phyloP scores from a whole-genome alignment of 2,329 filamentous ascomycete species.

The Calonectria hawksworthii region DNA sequence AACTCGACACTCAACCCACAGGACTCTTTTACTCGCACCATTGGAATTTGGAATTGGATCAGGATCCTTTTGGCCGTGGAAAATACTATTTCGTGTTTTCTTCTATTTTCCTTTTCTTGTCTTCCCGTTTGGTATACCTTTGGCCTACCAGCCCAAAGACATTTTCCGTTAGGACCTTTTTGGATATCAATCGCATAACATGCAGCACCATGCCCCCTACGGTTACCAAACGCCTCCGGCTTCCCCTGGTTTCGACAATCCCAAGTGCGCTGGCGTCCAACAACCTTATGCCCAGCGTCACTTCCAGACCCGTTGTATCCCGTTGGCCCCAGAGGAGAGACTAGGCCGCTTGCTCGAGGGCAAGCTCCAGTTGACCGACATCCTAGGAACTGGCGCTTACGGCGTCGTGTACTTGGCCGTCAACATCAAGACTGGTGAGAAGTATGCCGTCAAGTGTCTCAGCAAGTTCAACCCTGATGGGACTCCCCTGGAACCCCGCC shows the following conservation, averaged over 20 bases:
- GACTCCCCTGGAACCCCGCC: slow-evolving; percentile 82
- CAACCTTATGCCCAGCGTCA: slow-evolving; percentile 53
- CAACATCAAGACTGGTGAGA: slow-evolving; percentile 83
- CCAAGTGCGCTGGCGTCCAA: slow-evolving; percentile 59
- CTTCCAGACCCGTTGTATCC: slow-evolving; percentile 64
- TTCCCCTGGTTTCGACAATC: slow-evolving; percentile 67
- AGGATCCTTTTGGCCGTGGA: slow-evolving; percentile 45
- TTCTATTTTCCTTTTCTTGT: slow-evolving; percentile 42
- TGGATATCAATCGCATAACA: slow-evolving; percentile 59
- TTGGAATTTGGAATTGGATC: slow-evolving; percentile 37
- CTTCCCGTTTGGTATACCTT: slow-evolving; percentile 43
- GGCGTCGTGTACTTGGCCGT: slow-evolving; percentile 94
- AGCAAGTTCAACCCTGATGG: slow-evolving; percentile 87
- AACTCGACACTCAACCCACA: slow-evolving; percentile 41
- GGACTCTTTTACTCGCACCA: slow-evolving; percentile 37
- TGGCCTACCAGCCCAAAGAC: slow-evolving; percentile 37
- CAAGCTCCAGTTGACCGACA: slow-evolving; percentile 84
- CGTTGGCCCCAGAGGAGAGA: slow-evolving; percentile 83
- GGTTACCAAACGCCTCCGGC: slow-evolving; percentile 72
- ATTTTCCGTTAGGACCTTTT: slow-evolving; percentile 39
- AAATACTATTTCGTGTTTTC: slow-evolving; percentile 40
- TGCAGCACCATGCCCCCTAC: slow-evolving; percentile 71
- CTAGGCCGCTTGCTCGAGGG: slow-evolving; percentile 87
- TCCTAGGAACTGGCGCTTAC: slow-evolving; percentile 95
- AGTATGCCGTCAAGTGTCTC: slow-evolving; percentile 96